phyloP scores from a whole-genome alignment of 1,284 basidiomycete genomes.

The Microbotryum silenes-acaulis region DNA sequence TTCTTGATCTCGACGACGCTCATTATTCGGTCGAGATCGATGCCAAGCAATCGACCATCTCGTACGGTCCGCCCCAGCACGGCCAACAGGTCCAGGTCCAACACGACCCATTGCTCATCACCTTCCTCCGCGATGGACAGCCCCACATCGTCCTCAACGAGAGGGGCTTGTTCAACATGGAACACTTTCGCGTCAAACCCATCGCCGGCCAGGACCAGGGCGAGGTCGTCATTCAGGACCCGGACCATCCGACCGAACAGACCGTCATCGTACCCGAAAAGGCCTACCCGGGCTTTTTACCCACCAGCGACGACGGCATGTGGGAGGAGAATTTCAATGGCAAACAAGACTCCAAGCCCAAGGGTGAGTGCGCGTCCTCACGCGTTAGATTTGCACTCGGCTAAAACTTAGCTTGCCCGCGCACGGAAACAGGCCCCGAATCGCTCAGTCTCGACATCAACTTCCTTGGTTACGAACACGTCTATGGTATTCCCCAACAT shows the following conservation, averaged over 20 bases:
- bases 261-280: conserved; percentile 49
- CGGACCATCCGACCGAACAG: conserved; percentile 38
- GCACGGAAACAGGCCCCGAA: conserved; percentile 66
- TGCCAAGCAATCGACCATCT: conserved; percentile 48
- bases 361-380: conserved; percentile 52
- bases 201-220: conserved; percentile 37
- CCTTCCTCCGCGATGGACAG: conserved; percentile 58
- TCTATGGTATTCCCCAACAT: conserved; percentile 96
- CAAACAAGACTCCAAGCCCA: conserved; percentile 89
- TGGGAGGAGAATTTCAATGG: conserved; percentile 85
- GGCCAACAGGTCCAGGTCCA: conserved; percentile 52
- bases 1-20: conserved; percentile 38
- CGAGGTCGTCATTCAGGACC: conserved; percentile 35
- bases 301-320: conserved; percentile 63
- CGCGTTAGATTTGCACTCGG: background rate
- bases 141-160: conserved; percentile 86
- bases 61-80: background rate
- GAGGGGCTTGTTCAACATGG: conserved; percentile 86
- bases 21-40: conserved; percentile 55
- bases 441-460: conserved; percentile 84
- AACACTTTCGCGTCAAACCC: conserved; percentile 77
- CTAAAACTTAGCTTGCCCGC: background rate
- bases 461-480: conserved; percentile 80
- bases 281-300: conserved; percentile 36
- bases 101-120: conserved; percentile 66